Evolutionary conservation across 1,139 yeast genomes (phyloP).

Genomic region (Casaregolazyma lundiana): DNA sequence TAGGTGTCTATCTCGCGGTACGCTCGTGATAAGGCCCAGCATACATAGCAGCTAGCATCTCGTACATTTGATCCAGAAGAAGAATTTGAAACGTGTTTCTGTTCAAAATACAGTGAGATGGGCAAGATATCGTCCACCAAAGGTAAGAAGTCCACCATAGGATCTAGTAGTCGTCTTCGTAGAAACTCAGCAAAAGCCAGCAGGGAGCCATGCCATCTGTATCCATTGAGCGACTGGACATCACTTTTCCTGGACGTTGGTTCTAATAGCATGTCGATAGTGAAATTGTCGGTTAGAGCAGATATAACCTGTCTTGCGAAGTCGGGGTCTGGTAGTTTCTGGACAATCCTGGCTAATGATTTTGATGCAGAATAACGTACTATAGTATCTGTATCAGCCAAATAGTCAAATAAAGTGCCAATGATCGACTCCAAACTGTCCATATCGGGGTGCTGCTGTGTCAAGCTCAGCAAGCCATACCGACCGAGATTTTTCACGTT

Average conservation of each 20-base stretch:
- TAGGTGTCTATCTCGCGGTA: constrained; percentile 32
- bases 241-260: constrained; percentile 9
- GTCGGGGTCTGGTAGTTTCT: constrained; percentile 26
- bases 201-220: constrained; percentile 43
- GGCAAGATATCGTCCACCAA: constrained; percentile 31
- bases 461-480: constrained; percentile 26
- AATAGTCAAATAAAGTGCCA: constrained; percentile 29
- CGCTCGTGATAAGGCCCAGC: constrained; percentile 57
- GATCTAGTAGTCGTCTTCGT: constrained; percentile 29
- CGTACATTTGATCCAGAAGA: constrained; percentile 65
- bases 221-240: constrained; percentile 30
- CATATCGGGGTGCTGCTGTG: constrained; percentile 13
- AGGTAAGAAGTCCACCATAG: constrained; percentile 21
- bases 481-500: constrained; percentile 38
- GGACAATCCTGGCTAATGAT: constrained; percentile 40
- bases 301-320: constrained; percentile 35
- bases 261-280: constrained; percentile 18
- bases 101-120: constrained; percentile 50
- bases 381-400: constrained; percentile 37
- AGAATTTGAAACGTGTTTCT: constrained; percentile 40
- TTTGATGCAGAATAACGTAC: constrained; percentile 45
- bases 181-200: constrained; percentile 44
- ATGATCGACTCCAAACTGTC: constrained; percentile 41
- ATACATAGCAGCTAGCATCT: constrained; percentile 78
- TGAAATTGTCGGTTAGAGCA: constrained; percentile 31